Base-by-base conservation (phyloP, 306 rosid species). In the Gynostemma pentaphyllum region DNA sequence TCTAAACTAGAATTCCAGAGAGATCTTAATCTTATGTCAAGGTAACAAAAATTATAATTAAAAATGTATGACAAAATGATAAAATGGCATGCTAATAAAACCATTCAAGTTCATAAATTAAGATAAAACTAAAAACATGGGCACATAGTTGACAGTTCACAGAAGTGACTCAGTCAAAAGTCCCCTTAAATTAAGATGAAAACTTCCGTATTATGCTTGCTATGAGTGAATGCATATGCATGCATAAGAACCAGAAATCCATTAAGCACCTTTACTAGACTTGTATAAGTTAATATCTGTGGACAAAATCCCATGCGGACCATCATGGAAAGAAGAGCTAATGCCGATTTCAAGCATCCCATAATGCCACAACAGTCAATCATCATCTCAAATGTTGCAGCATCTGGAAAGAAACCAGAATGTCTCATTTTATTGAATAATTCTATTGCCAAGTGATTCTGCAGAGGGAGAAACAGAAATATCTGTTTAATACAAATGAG, bases 311-410 rank as follows among this genome's bases (percentile, higher is more conserved):
- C 97, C 46, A 76, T 68, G 52, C 86, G 91, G 57, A 87, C 60
- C 96, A 87, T 91, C 83, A 68, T 62, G 56, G 97, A 75, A 67
- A 83, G 66, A 70, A 91, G 75, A 66, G 74, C 60, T 66, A 68
- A 73, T 60, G 91, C 96, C 60, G 91, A 91, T 75, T 48, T 87
- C 68, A 75, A 87, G 70, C 91, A 73, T 68, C 77, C 63, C 49
- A 64, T 42, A 54, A 81, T 48, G 64, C 79, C 70, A 68, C 95
- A 87, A 67, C 87, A 83, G 67, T 85, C 80, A 1, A 91, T 71
- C 97, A 91, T 85, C 68, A 82, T 85, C 76, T 71, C 70, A 77
- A 81, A 91, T 42, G 97, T 85, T 9, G 68, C 79, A 34, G 72
- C 74, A 77, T 80, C 70, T 52, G 75, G 80, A 32, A 64, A 72